Evolutionary conservation across 768 basidiomycete species (phyloP), one percentile per base, ranked within the genome.

Genomic region (Tremella fuciformis): DNA sequence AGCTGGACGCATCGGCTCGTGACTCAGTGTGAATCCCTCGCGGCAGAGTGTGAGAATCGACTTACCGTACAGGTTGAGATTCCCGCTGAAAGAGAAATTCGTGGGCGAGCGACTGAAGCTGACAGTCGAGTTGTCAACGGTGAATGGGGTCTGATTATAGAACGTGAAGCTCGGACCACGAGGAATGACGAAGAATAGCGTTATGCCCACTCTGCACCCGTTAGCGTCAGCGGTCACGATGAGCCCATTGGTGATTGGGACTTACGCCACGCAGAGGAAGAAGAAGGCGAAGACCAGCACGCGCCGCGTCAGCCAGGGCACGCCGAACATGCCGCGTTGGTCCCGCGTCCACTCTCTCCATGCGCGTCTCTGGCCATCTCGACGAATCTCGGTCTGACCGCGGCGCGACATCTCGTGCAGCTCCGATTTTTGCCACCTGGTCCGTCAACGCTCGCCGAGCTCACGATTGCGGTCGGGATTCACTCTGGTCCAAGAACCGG

Each of bases 81-180:
- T 80, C 0, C 86, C 89, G 2, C 88, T 83, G 81, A 97, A 97
- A 37, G 87, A 84, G 77, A 94, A 97, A 77, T 94, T 94, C 55
- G 92, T 86, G 0, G 91, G 91, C 1, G 80, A 76, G 58, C 88
- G 84, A 37, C 83, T 85, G 79, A 97, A 94, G 15, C 25, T 84
- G 82, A 69, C 57, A 4, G 76, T 75, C 24, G 65, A 58, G 18
- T 71, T 71, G 37, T 83, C 63, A n/a, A 73, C 73, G 7, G 58
- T 82, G 49, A 92, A 82, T 1, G 90, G 89, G 4, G 77, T 75
- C 9, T 75, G 63, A 15, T 77, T 77, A 66, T 85, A 84, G 71
- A 92, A 84, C 2, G 81, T 76, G 66, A 91, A 85, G 34, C 74
- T 71, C 0, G 92, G 91, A 3, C 89, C 88, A 52, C 92, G 84